Evolutionary conservation across 306 rosid genomes (phyloP).

Genomic region (Canavalia ensiformis): DNA sequence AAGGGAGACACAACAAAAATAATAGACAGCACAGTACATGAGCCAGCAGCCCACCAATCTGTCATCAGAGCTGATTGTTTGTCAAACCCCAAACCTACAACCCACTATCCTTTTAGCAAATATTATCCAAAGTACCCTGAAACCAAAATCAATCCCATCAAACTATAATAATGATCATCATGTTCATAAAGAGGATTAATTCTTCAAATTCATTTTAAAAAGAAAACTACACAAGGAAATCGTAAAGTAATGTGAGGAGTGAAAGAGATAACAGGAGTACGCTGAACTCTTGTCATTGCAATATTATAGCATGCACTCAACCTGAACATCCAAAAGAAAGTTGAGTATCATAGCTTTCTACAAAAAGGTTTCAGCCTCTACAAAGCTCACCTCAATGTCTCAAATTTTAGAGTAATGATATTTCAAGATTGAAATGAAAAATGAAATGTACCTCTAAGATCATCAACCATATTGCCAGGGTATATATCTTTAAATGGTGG

Average conservation of each 20-base stretch:
- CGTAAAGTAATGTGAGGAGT: slow-evolving; percentile 29
- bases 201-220: slow-evolving; percentile 34
- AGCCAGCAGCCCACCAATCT: slow-evolving; percentile 21
- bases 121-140: not conserved
- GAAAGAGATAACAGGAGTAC: slow-evolving; percentile 8
- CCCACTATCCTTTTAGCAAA: slow-evolving; percentile 7
- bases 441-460: slow-evolving; percentile 78
- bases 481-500: slow-evolving; percentile 92
- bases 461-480: slow-evolving; percentile 74
- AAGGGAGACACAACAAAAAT: not conserved
- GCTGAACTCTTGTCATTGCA: slow-evolving; percentile 38
- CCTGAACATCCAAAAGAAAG: slow-evolving; percentile 41
- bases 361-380: slow-evolving; percentile 38
- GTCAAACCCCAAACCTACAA: not conserved
- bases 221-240: slow-evolving; percentile 22
- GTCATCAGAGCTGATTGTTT: slow-evolving; percentile 35
- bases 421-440: slow-evolving; percentile 40
- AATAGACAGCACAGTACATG: not conserved
- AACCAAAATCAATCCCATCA: slow-evolving; percentile 24
- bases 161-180: not conserved
- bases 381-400: slow-evolving; percentile 23
- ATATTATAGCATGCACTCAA: slow-evolving; percentile 21
- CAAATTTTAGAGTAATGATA: slow-evolving; percentile 23
- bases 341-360: slow-evolving; percentile 36
- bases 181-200: slow-evolving; percentile 16